Base-by-base conservation (phyloP, 2,329 filamentous ascomycete species). In the Epicoccum sorghinum region DNA sequence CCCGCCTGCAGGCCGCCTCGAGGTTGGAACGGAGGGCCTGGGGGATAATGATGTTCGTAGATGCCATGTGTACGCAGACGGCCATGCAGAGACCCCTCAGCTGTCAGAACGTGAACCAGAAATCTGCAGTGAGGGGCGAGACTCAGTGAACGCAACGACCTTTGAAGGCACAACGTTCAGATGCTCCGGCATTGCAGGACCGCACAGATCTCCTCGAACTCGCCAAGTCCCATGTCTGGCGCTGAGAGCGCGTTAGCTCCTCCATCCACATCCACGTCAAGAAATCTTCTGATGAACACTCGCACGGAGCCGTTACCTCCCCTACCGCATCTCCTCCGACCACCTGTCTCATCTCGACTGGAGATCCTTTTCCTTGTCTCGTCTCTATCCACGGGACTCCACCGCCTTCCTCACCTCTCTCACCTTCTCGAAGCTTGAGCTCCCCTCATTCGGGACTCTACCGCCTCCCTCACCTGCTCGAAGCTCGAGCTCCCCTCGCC, bases 181-280 rank as follows among this genome's bases (percentile, higher is more conserved):
- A 3, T 37, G 52, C 41, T 32, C 46, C 33, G 46, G 41, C 41
- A 45, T 32, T 55, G 52, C 52, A 46, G 52, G 52, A 42, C 52
- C 57, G 59, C 59, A 58, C 57, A 52, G 57, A 55, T 55, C 40
- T 55, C 45, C 27, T 55, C 52, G 27, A 46, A 49, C 32, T 41
- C 55, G 61, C 61, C 61, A 64, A 64, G 61, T 59, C 48, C 48
- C 52, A 55, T 55, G 52, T 55, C 46, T 55, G 52, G 48, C 46
- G 40, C 55, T 57, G 55, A 50, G 51, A 57, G 54, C 59, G 65
- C 57, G 57, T 64, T 68, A 65, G 64, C 65, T 66, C 56, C 58
- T 59, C 65, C 58, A 63, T 63, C 63, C 59, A 67, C 65, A 63
- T 65, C 64, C 61, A 68, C 65, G 57, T 68, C 64, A 62, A 68